Percentiles rank a stretch among this genome's conserved stretches.
Evolutionary conservation across 1,284 basidiomycete species (phyloP).

Genomic region (Marasmius oreades): DNA sequence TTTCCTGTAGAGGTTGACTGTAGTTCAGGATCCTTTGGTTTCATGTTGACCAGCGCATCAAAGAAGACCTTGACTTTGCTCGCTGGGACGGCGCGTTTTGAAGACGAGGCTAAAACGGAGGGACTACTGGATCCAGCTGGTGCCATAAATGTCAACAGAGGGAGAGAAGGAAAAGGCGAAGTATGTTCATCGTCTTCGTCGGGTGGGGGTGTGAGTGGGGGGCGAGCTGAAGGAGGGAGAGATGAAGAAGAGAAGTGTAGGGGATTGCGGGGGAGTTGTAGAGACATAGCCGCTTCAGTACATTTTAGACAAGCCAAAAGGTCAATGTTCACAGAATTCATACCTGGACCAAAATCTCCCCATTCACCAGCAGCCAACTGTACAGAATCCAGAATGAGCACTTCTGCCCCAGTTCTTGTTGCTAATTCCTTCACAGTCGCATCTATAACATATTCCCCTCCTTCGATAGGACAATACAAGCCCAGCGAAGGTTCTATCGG

Average conservation of each 20-base stretch:
- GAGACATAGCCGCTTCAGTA: conserved; percentile 52
- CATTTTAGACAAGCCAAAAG: conserved; percentile 12
- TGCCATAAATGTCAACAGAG: conserved; percentile 54
- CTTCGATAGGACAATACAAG: conserved; percentile 84
- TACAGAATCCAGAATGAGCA: conserved; percentile 76
- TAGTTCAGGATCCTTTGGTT: conserved; percentile 26
- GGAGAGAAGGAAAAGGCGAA: conserved; percentile 24
- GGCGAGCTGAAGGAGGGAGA: conserved; percentile 22
- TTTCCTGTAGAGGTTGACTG: conserved; percentile 24
- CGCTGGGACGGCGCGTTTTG: conserved; percentile 41
- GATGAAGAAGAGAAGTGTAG: conserved; percentile 55
- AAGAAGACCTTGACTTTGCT: conserved; percentile 67
- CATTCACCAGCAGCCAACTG: conserved; percentile 81
- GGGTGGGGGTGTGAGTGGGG: conserved; percentile 27
- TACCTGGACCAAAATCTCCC: conserved; percentile 74
- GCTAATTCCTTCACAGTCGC: conserved; percentile 77
- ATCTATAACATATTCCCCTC: conserved; percentile 67
- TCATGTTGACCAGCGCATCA: conserved; percentile 66
- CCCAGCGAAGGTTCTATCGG: conserved; percentile 73
- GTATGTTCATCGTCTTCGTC: conserved; percentile 51
- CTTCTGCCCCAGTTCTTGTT: conserved; percentile 67
- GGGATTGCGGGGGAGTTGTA: conserved; percentile 70
- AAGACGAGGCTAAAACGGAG: conserved; percentile 36
- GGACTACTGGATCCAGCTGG: conserved; percentile 41
- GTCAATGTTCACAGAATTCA: conserved; percentile 12